Evolutionary conservation across 495 filamentous ascomycete genomes (phyloP).

Genomic region (Neurospora hispaniola): DNA sequence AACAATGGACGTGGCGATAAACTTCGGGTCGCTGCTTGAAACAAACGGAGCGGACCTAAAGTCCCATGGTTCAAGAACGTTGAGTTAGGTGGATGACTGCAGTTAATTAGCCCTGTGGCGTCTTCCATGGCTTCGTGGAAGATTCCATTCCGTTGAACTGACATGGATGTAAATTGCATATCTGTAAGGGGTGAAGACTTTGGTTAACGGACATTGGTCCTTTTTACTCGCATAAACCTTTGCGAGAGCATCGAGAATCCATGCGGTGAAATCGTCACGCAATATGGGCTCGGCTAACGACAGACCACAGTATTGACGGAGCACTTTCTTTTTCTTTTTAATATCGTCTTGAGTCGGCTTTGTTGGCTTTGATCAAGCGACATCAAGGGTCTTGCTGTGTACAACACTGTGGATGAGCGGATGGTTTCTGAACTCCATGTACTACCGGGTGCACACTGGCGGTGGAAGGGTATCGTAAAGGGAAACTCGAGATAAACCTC

Average conservation of each 20-base stretch:
- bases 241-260: neutral
- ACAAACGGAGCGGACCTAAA: neutral
- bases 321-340: too few species aligned
- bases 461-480: neutral
- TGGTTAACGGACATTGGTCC: neutral
- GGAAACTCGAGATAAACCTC: neutral
- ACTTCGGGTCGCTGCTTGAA: neutral
- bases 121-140: neutral
- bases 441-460: neutral
- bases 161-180: neutral
- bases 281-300: neutral
- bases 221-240: neutral
- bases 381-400: neutral
- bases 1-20: neutral
- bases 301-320: neutral
- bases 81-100: neutral
- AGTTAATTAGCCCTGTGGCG: neutral
- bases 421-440: neutral
- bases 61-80: neutral
- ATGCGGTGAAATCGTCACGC: neutral
- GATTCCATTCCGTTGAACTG: neutral
- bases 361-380: neutral
- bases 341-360: neutral
- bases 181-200: neutral
- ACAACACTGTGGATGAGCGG: neutral